Evolutionary conservation across 2,329 filamentous ascomycete species (phyloP).

Genomic region (Epichloe coenophiala): DNA sequence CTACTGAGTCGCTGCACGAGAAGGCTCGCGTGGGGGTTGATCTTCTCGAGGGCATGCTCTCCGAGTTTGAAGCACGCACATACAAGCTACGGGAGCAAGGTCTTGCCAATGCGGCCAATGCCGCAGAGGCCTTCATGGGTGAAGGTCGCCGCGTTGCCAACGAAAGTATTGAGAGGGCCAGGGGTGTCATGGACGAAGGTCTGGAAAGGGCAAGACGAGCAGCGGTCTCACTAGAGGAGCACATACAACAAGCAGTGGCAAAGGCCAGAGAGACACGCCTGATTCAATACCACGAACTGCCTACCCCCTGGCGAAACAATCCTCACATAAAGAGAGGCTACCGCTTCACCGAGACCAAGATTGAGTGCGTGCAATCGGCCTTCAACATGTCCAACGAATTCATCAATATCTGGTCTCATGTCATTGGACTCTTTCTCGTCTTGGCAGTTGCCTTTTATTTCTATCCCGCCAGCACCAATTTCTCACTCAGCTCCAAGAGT

Average conservation of each 20-base stretch:
- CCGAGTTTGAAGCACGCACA: slow-evolving; percentile 72
- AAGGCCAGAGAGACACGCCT: slow-evolving; percentile 69
- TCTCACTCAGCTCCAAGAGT: slow-evolving; percentile 70
- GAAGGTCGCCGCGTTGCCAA: slow-evolving; percentile 71
- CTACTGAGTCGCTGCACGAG: slow-evolving; percentile 77
- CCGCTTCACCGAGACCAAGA: slow-evolving; percentile 82
- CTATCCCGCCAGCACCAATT: slow-evolving; percentile 80
- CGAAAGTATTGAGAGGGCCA: slow-evolving; percentile 60
- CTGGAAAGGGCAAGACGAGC: slow-evolving; percentile 73
- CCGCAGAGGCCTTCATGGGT: slow-evolving; percentile 59
- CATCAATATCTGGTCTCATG: slow-evolving; percentile 97
- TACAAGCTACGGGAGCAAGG: slow-evolving; percentile 69
- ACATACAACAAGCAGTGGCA: slow-evolving; percentile 64
- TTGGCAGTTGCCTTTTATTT: slow-evolving; percentile 88
- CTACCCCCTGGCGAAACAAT: slow-evolving; percentile 86
- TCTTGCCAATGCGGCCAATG: slow-evolving; percentile 50
- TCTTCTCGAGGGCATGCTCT: slow-evolving; percentile 71
- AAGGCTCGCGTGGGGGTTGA: slow-evolving; percentile 82
- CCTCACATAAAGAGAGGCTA: slow-evolving; percentile 87
- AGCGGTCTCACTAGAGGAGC: slow-evolving; percentile 69
- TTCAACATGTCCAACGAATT: slow-evolving; percentile 83
- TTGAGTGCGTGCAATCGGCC: slow-evolving; percentile 74
- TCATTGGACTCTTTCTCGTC: slow-evolving; percentile 77
- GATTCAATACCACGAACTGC: slow-evolving; percentile 80
- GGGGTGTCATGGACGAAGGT: slow-evolving; percentile 66